Conservation (phyloP, 164 flowering plant genomes). For the Stephania yunnanensis region DNA sequence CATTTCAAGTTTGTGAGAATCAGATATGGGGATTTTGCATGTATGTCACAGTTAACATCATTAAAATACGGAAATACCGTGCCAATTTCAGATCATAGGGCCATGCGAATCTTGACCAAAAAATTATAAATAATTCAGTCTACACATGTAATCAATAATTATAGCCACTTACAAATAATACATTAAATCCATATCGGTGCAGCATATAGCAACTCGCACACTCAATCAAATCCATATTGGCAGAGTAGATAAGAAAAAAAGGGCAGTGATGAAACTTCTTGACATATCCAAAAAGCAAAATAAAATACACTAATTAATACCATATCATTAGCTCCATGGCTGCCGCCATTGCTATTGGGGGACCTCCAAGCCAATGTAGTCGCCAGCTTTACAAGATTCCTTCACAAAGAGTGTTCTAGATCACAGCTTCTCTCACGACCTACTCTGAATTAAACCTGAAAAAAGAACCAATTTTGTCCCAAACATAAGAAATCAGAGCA, state of each 20-base stretch:
- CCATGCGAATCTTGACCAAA: background rate
- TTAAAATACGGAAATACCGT: background rate
- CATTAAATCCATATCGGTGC: background rate
- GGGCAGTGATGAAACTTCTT: background rate
- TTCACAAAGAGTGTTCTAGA: constrained; percentile 18
- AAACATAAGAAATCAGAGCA: constrained; percentile 1
- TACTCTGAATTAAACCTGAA: constrained; percentile 19
- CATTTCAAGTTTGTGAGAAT: background rate
- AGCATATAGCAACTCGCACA: background rate
- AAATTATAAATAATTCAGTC: background rate
- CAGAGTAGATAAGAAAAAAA: background rate
- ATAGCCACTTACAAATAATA: background rate
- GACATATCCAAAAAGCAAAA: background rate
- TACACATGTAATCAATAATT: background rate
- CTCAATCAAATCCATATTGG: background rate
- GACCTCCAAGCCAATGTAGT: constrained; percentile 61
- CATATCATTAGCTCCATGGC: constrained; percentile 54
- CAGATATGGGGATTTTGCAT: background rate
- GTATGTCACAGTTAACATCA: background rate
- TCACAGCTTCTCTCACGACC: constrained; percentile 34
- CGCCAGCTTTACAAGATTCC: constrained; percentile 55
- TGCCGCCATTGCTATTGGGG: constrained; percentile 53
- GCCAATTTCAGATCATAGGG: background rate
- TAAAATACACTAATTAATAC: constrained; percentile 19
- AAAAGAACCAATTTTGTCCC: constrained; percentile 30